Evolutionary conservation across 31 red algal genomes (phyloP), one percentile per base, ranked within the genome.

Genomic region (Odonthalia washingtoniensis): DNA sequence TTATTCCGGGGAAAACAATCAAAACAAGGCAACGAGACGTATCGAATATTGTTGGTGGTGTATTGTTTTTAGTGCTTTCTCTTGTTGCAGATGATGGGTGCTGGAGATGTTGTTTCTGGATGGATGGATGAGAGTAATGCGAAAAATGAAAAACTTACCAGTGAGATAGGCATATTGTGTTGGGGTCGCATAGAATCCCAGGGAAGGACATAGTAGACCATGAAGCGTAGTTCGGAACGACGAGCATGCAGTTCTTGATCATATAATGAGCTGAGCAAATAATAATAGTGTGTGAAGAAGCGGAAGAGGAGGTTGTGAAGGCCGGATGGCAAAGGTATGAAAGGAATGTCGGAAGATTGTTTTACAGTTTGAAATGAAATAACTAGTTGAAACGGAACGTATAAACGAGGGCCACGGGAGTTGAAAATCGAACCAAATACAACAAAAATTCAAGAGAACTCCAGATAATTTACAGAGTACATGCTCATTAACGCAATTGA

Each of bases 151-250:
- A 78, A 66, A 77, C 78, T 74, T 91, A 91, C 89, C 89, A 85
- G 72, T 44, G 81, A 74, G 60, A 91, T 52, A 35, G 89, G 66
- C 21, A 91, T 64, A 62, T 91, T 81, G 27, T 91, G 89, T 37
- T 73, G 38, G 27, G 61, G 26, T 6, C 85, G 89, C 16, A 86
- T 57, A 9, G 49, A 21, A 57, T 85, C 89, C 89, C 89, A 91
- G 33, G 89, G 72, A 2, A 81, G 80, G 32, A 81, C 62, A 86
- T 91, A 91, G 32, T 91, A 80, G 65, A 85, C 89, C 89, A 91
- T 91, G 40, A 78, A 46, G 75, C 35, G 75, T 14, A 21, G 49
- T 57, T 57, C 49, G 49, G 21, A 57, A 21, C n/a, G n/a, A n/a
- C n/a, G n/a, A n/a, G n/a, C n/a, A n/a, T 42, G 37, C 49, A 57